These are phyloP conservation scores for Talaromyces albobiverticillius DNA, from an alignment of 2,329 filamentous ascomycete species.

Conservation along the genomic window DNA sequence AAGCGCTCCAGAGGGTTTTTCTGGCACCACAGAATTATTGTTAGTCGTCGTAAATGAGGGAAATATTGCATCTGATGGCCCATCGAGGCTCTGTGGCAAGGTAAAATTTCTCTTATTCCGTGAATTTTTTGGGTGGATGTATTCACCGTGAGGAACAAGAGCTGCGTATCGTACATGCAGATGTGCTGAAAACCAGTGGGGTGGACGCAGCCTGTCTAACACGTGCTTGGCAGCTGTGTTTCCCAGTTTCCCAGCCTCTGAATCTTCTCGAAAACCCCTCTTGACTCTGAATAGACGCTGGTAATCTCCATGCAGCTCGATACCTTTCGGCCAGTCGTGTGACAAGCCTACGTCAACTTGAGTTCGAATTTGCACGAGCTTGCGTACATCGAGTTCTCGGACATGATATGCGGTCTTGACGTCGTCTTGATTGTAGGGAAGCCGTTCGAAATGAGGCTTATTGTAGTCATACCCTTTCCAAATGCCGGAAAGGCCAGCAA, in stretches of 20 bases:
- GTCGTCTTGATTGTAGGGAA: slow-evolving; percentile 78
- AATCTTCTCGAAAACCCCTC: slow-evolving; percentile 71
- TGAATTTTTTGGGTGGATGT: slow-evolving; percentile 11
- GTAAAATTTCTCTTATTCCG: not conserved
- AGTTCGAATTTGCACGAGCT: slow-evolving; percentile 76
- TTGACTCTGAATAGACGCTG: slow-evolving; percentile 69
- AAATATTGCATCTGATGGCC: not conserved
- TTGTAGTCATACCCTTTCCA: slow-evolving; percentile 90
- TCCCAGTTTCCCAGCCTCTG: slow-evolving; percentile 70
- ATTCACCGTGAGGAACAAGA: slow-evolving; percentile 47
- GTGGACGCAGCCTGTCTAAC: slow-evolving; percentile 75
- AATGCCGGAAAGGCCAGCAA: slow-evolving; percentile 88
- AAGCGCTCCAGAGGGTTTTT: slow-evolving; percentile 13
- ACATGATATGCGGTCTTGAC: slow-evolving; percentile 84
- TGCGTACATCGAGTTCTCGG: slow-evolving; percentile 84
- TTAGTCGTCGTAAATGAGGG: not conserved
- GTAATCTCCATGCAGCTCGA: slow-evolving; percentile 75
- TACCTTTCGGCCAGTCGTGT: slow-evolving; percentile 88
- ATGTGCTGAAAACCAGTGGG: slow-evolving; percentile 91
- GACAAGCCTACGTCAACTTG: slow-evolving; percentile 90
- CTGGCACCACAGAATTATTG: not conserved
- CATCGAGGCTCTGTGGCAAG: slow-evolving; percentile 1
- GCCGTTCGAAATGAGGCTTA: slow-evolving; percentile 76
- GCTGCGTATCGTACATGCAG: slow-evolving; percentile 86
- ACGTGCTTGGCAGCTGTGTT: slow-evolving; percentile 76